Conservation (phyloP, 352 stramenopile genomes). For the Stephanocyclus meneghinianus region DNA sequence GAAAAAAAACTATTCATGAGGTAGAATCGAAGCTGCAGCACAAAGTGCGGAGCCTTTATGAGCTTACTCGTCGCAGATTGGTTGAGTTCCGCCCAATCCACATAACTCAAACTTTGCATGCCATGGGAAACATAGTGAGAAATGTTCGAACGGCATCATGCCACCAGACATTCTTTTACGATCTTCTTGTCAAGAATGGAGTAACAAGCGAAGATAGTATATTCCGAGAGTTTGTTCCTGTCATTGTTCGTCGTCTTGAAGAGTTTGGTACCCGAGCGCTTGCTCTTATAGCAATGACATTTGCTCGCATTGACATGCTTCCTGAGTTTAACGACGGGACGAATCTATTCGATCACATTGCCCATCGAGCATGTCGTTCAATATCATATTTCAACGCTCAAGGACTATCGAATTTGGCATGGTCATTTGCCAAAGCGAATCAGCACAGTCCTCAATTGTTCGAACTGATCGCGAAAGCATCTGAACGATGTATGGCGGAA, state of each 20-base stretch:
- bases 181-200: not conserved
- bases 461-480: not conserved
- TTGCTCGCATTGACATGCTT: not conserved
- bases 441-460: not conserved
- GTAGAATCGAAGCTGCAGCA: not conserved
- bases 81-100: slow-evolving; percentile 1
- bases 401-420: slow-evolving; percentile 14
- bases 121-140: slow-evolving; percentile 13
- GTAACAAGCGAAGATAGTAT: not conserved
- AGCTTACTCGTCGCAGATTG: not conserved
- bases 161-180: not conserved
- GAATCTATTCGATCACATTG: not conserved
- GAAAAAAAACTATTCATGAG: not conserved
- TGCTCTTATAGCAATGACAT: not conserved
- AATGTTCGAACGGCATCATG: not conserved
- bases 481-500: not conserved
- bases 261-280: not conserved
- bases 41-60: slow-evolving; percentile 3
- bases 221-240: slow-evolving; percentile 3
- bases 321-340: slow-evolving; percentile 8
- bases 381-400: slow-evolving; percentile 5
- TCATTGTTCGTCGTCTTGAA: not conserved
- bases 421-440: slow-evolving; percentile 9
- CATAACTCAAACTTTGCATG: slow-evolving; percentile 4
- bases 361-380: not conserved